A percentile compares a stretch with the other conserved stretches of the same genome.
These are phyloP conservation scores for Paramecium octaurelia DNA, from an alignment of 73 alveolate genomes.

Conservation along the genomic window DNA sequence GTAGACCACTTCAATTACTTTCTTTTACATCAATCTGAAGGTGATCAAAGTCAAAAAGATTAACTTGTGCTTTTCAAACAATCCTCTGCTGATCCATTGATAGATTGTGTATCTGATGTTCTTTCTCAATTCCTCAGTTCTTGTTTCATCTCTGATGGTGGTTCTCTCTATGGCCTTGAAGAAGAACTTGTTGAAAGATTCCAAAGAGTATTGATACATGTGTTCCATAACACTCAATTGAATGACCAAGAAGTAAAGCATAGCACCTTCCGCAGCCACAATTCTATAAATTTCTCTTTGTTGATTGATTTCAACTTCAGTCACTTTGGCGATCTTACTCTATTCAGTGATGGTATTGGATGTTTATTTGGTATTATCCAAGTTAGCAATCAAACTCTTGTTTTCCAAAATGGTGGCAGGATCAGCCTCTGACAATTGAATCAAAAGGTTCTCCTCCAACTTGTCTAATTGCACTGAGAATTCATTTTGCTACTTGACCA, in stretches of 20 bases:
- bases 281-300: slow-evolving; percentile 98
- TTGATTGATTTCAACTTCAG: slow-evolving; percentile 96
- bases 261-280: slow-evolving; percentile 99
- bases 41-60: slow-evolving; percentile 97
- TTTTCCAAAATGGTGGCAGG: slow-evolving; percentile 98
- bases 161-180: slow-evolving; percentile 99
- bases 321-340: slow-evolving; percentile 87
- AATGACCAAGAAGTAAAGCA: slow-evolving; percentile 98
- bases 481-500: slow-evolving; percentile 96
- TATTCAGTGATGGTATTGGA: slow-evolving; percentile 94
- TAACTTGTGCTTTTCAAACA: slow-evolving; percentile 98
- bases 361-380: slow-evolving; percentile 96
- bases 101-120: slow-evolving; percentile 97
- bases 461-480: slow-evolving; percentile 94
- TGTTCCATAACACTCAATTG: slow-evolving; percentile 98
- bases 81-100: slow-evolving; percentile 99
- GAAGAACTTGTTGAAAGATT: slow-evolving; percentile 97
- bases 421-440: slow-evolving; percentile 98
- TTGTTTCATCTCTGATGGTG: slow-evolving; percentile 86
- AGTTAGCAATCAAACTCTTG: slow-evolving; percentile 92
- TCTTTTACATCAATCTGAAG: slow-evolving; percentile 98
- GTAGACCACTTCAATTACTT: slow-evolving; percentile 76
- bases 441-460: slow-evolving; percentile 95
- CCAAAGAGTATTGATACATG: slow-evolving; percentile 99
- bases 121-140: slow-evolving; percentile 93